phyloP scores from a whole-genome alignment of 352 stramenopile genomes.

The Phytophthora cactorum region DNA sequence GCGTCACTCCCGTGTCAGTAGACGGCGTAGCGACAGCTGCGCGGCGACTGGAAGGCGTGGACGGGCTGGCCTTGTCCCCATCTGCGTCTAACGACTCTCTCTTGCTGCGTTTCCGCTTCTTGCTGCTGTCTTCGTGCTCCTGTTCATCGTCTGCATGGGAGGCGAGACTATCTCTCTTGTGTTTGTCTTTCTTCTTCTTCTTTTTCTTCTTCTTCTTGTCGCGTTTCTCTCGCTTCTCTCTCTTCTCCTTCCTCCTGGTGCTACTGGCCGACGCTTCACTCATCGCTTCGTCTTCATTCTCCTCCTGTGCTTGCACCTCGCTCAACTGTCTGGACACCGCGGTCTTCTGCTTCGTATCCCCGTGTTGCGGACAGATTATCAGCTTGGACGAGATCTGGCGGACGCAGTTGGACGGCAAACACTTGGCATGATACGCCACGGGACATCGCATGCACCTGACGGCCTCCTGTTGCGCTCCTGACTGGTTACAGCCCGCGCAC shows the following conservation, averaged over 20 bases:
- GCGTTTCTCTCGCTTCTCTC: constrained; percentile 59
- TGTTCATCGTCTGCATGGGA: constrained; percentile 28
- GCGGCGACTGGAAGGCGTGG: constrained; percentile 7
- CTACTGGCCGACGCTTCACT: constrained; percentile 48
- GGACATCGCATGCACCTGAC: constrained; percentile 84
- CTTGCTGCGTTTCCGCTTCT: constrained; percentile 40
- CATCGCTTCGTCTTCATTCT: constrained; percentile 41
- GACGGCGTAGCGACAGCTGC: constrained; percentile 1
- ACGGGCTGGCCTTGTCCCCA: constrained; percentile 16
- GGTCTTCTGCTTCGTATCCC: constrained; percentile 30
- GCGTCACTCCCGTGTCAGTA: constrained; percentile 5
- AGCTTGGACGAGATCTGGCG: constrained; percentile 68
- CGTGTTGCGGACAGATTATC: constrained; percentile 72
- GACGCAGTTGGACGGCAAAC: constrained; percentile 62
- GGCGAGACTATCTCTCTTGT: constrained; percentile 37
- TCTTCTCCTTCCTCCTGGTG: constrained; percentile 58
- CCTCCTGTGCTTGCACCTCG: constrained; percentile 23
- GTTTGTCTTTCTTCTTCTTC: constrained; percentile 50
- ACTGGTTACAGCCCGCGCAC: constrained; percentile 77
- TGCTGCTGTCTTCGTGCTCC: constrained; percentile 23
- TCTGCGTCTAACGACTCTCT: constrained; percentile 26
- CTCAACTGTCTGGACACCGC: constrained; percentile 7
- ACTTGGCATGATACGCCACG: constrained; percentile 83
- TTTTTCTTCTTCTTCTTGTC: constrained; percentile 65
- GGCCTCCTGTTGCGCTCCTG: constrained; percentile 77